Conservation (phyloP, 129 eudicot genomes). For the Flaveria brownii region DNA sequence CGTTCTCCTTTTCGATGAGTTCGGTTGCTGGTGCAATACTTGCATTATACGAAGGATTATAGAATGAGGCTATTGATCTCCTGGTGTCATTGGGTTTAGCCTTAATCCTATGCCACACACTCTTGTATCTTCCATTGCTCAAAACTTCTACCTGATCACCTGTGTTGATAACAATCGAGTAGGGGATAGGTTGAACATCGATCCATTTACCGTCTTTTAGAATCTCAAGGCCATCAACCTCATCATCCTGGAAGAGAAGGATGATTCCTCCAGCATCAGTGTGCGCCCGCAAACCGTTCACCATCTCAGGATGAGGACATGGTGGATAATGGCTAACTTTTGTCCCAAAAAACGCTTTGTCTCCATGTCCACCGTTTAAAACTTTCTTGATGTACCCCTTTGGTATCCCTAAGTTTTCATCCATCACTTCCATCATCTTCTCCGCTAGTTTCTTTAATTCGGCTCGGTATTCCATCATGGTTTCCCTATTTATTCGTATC, state of each 20-base stretch:
- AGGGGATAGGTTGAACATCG: slow-evolving; percentile 68
- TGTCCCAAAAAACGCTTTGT: slow-evolving; percentile 68
- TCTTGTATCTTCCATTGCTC: slow-evolving; percentile 80
- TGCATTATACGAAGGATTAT: slow-evolving; percentile 61
- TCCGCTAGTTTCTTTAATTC: slow-evolving; percentile 60
- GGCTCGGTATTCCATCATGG: slow-evolving; percentile 51
- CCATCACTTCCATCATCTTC: slow-evolving; percentile 62
- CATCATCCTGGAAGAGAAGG: slow-evolving; percentile 78
- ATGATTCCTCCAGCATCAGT: slow-evolving; percentile 89
- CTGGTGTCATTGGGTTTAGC: slow-evolving; percentile 46
- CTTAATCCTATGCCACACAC: slow-evolving; percentile 70
- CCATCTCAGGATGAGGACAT: slow-evolving; percentile 64
- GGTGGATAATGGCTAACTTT: slow-evolving; percentile 89
- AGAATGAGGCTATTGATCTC: slow-evolving; percentile 73
- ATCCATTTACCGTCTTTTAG: slow-evolving; percentile 75
- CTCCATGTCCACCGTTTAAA: slow-evolving; percentile 50
- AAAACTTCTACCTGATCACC: slow-evolving; percentile 85
- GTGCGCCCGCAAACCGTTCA: slow-evolving; percentile 80
- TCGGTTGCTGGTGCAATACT: slow-evolving; percentile 57
- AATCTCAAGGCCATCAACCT: slow-evolving; percentile 64
- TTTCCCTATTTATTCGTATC: slow-evolving; percentile 43
- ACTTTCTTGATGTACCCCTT: slow-evolving; percentile 60
- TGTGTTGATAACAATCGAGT: slow-evolving; percentile 71
- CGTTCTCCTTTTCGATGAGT: slow-evolving; percentile 35
- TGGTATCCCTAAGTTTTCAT: slow-evolving; percentile 62